phyloP scores from a whole-genome alignment of 495 filamentous ascomycete species.

The Bathelium albidoporum region DNA sequence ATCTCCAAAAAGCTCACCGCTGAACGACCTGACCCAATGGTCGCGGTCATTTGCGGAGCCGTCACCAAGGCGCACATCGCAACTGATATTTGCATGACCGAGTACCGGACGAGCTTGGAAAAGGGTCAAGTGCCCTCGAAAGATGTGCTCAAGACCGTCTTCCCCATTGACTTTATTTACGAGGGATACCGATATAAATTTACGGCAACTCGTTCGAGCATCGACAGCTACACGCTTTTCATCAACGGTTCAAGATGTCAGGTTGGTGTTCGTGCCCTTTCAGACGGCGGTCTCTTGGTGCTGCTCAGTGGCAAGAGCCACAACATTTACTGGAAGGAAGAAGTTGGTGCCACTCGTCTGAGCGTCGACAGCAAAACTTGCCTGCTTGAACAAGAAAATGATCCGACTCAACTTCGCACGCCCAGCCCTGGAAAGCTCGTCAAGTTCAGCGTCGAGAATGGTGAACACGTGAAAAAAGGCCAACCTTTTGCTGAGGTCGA shows the following conservation, averaged over 20 bases:
- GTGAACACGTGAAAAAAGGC: constrained; percentile 84
- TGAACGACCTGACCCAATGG: constrained; percentile 83
- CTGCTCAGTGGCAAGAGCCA: constrained; percentile 84
- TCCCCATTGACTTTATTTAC: constrained; percentile 98
- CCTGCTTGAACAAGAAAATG: constrained; percentile 96
- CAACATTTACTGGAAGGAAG: constrained; percentile 99
- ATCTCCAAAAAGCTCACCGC: constrained; percentile 96
- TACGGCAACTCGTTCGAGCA: constrained; percentile 84
- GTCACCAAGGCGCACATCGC: constrained; percentile 91
- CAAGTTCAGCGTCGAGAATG: constrained; percentile 96
- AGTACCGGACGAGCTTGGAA: constrained; percentile 83
- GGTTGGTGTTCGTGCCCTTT: constrained; percentile 82
- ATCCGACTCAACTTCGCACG: constrained; percentile 91
- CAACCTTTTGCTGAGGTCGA: constrained; percentile 96
- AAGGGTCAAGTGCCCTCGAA: constrained; percentile 95
- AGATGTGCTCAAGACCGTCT: constrained; percentile 95
- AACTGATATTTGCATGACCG: constrained; percentile 74
- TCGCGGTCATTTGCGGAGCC: constrained; percentile 88
- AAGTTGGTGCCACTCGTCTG: constrained; percentile 86
- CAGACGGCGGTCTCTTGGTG: constrained; percentile 90
- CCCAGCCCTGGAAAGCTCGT: constrained; percentile 96
- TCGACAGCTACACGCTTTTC: constrained; percentile 95
- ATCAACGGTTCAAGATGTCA: constrained; percentile 97
- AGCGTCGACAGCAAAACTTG: constrained; percentile 98
- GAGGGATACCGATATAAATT: constrained; percentile 95